Evolutionary conservation across 2,329 filamentous ascomycete genomes (phyloP).

Genomic region (Diaporthe nobilis): DNA sequence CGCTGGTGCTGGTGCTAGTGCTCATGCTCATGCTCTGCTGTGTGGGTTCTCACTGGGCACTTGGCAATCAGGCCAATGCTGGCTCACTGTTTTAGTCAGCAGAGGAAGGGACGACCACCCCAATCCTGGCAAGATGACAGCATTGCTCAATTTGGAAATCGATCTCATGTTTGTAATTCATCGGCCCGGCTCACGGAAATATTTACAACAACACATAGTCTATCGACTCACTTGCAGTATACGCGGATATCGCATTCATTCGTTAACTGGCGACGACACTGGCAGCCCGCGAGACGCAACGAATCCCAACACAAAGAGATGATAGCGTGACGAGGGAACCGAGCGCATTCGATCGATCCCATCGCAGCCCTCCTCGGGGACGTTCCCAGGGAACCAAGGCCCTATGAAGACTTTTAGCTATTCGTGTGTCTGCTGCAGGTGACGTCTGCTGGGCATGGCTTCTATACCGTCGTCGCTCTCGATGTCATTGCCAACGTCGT

Average conservation of each 20-base stretch:
- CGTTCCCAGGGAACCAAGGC: conserved; percentile 24
- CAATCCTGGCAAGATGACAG: conserved; percentile 41
- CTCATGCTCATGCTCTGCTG: background rate
- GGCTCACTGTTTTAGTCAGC: conserved; percentile 6
- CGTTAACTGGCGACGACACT: conserved; percentile 1
- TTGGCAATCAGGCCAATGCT: background rate
- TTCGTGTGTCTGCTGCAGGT: conserved; percentile 51
- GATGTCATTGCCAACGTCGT: conserved; percentile 30
- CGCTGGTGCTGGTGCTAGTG: background rate
- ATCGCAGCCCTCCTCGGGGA: conserved; percentile 25
- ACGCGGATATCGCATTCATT: background rate
- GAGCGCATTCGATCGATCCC: conserved; percentile 7
- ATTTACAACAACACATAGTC: background rate
- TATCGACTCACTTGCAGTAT: background rate
- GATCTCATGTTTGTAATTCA: conserved; percentile 3
- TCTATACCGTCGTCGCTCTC: conserved; percentile 25
- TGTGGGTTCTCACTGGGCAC: too few species aligned
- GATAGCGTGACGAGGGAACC: conserved; percentile 11
- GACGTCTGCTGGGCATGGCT: conserved; percentile 56
- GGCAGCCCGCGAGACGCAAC: background rate
- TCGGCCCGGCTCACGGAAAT: background rate
- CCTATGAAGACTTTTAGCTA: conserved; percentile 37
- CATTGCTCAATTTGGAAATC: conserved; percentile 34
- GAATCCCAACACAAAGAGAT: conserved; percentile 1
- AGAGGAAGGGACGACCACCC: background rate